Conservation (phyloP, 208 protist species). For the Sergeia podlipaevii region DNA sequence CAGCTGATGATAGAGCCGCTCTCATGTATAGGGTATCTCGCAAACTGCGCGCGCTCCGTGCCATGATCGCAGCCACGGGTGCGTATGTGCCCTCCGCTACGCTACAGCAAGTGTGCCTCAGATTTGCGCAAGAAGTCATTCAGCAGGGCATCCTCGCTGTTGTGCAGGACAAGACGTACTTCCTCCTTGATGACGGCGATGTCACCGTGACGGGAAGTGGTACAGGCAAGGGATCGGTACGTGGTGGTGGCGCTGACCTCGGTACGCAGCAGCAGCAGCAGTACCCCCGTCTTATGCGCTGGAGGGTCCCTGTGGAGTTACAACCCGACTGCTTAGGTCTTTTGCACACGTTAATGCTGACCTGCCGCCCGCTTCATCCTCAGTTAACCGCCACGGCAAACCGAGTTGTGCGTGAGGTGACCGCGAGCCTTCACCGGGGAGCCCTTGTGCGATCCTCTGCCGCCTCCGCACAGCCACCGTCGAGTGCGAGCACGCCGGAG, state of each 20-base stretch:
- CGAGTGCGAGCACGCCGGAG: background rate
- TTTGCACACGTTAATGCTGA: conserved; percentile 22
- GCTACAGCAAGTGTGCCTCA: conserved; percentile 45
- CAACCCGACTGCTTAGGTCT: conserved; percentile 20
- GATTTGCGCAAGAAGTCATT: conserved; percentile 54
- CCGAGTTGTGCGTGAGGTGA: conserved; percentile 7
- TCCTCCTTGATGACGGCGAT: background rate
- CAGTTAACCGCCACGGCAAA: conserved; percentile 20
- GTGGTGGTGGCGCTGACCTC: background rate
- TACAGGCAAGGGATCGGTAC: background rate
- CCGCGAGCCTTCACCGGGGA: conserved; percentile 25
- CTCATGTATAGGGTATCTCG: conserved; percentile 17
- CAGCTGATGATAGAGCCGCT: conserved; percentile 3
- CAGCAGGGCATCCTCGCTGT: conserved; percentile 34
- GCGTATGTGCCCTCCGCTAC: conserved; percentile 24
- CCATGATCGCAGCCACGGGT: conserved; percentile 37
- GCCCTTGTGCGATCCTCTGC: background rate
- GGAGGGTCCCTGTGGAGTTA: conserved; percentile 26
- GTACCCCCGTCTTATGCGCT: conserved; percentile 6
- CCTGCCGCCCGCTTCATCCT: conserved; percentile 12
- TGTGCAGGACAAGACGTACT: background rate
- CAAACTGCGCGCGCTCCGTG: conserved; percentile 36
- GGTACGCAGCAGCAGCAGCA: background rate
- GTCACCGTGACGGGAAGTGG: background rate
- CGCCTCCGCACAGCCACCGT: background rate